phyloP scores from a whole-genome alignment of 306 rosid genomes.

The Fragaria nilgerrensis region DNA sequence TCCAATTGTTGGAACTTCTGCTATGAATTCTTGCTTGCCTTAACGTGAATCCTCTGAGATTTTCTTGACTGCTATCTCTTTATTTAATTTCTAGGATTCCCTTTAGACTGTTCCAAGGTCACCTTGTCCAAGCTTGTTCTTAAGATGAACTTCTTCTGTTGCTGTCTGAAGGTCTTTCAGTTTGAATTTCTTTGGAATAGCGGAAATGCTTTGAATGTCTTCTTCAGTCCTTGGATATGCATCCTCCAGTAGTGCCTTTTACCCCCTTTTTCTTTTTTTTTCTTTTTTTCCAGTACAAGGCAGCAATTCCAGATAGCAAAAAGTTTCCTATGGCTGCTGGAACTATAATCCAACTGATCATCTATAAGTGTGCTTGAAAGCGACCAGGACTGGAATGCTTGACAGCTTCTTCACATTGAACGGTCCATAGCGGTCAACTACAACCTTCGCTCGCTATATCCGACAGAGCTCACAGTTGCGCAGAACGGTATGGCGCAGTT shows the following conservation, averaged over 20 bases:
- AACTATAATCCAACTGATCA: too few relatives aligned
- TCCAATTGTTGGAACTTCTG: conserved; percentile 85
- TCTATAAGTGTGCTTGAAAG: too few relatives aligned
- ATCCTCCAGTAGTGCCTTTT: conserved; percentile 34
- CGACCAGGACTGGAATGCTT: too few relatives aligned
- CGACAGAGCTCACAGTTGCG: too few relatives aligned
- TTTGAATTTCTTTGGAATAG: conserved; percentile 47
- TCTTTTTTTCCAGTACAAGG: too few relatives aligned
- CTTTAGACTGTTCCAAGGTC: conserved; percentile 79
- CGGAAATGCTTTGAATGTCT: conserved; percentile 42
- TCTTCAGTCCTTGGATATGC: conserved; percentile 34
- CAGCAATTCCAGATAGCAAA: too few relatives aligned
- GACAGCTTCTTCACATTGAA: too few relatives aligned
- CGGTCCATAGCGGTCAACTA: too few relatives aligned
- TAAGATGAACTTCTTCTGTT: conserved; percentile 11
- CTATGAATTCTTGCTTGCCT: conserved; percentile 71
- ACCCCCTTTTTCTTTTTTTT: too few relatives aligned
- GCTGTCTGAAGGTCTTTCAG: conserved; percentile 45
- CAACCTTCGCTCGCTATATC: too few relatives aligned
- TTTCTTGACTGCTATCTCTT: conserved; percentile 64
- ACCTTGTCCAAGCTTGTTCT: conserved; percentile 46
- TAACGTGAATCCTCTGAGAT: conserved; percentile 59
- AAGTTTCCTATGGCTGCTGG: too few relatives aligned
- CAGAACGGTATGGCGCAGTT: too few relatives aligned
- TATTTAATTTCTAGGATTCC: conserved; percentile 43